phyloP scores from a whole-genome alignment of 768 basidiomycete species.

The Pisolithus sp. region DNA sequence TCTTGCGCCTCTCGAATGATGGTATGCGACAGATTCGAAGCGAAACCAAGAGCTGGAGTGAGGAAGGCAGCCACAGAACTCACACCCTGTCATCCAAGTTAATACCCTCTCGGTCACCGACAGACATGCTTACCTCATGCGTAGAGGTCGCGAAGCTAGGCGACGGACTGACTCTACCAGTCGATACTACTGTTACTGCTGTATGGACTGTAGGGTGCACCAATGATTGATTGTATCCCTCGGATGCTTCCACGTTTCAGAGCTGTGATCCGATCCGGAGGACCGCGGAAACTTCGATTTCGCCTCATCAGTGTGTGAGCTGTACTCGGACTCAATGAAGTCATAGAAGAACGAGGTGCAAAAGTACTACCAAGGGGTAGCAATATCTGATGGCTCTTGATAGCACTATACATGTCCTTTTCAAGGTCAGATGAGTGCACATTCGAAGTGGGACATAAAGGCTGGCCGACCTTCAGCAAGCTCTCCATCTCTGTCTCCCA shows the following conservation, averaged over 20 bases:
- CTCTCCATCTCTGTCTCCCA: conserved; percentile 89
- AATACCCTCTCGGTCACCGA: conserved; percentile 2
- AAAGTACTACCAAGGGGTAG: conserved; percentile 58
- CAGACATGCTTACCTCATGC: conserved; percentile 52
- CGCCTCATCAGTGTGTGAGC: conserved; percentile 42
- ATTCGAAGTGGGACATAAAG: neutral
- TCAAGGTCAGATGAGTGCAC: neutral
- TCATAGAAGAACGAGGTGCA: conserved; percentile 41
- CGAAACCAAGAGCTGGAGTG: conserved; percentile 89
- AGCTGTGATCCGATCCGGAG: conserved; percentile 64
- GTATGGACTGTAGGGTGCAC: conserved; percentile 69
- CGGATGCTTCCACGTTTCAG: conserved; percentile 91
- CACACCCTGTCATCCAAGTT: conserved; percentile 36
- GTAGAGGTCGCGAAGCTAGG: conserved; percentile 90
- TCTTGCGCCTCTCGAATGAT: conserved; percentile 95
- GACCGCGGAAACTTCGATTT: conserved; percentile 66
- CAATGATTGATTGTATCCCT: conserved; percentile 76
- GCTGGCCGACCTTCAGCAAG: conserved; percentile 62
- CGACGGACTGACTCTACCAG: conserved; percentile 88
- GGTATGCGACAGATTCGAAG: conserved; percentile 90
- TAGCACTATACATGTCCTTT: conserved; percentile 90
- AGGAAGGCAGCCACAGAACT: conserved; percentile 65
- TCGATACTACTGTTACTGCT: conserved; percentile 80
- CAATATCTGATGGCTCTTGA: conserved; percentile 86
- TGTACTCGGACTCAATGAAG: conserved; percentile 51